Conservation (phyloP, 805 yeast species). For the Tetrapisispora phaffii region DNA sequence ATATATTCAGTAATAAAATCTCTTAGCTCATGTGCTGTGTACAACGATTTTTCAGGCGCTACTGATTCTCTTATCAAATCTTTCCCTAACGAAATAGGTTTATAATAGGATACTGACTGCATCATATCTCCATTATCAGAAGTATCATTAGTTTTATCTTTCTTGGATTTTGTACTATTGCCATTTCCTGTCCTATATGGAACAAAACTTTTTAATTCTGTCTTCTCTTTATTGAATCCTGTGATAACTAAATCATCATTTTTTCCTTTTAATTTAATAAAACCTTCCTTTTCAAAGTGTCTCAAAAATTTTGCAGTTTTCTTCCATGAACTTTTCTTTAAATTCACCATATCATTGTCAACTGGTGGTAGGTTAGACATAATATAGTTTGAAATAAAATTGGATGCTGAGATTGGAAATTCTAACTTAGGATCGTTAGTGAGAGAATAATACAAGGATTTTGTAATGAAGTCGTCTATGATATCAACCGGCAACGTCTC, state of each 20-base stretch:
- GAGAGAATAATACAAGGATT: constrained; percentile 63
- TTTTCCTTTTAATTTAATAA: constrained; percentile 67
- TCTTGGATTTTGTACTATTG: constrained; percentile 2
- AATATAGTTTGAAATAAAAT: constrained; percentile 61
- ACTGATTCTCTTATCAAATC: constrained; percentile 38
- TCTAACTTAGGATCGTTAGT: constrained; percentile 41
- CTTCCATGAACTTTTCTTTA: constrained; percentile 82
- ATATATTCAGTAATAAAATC: constrained; percentile 48
- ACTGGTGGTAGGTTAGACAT: constrained; percentile 65
- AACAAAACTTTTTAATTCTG: constrained; percentile 47
- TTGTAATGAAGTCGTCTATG: constrained; percentile 61
- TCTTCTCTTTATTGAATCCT: constrained; percentile 39
- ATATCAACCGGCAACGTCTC: constrained; percentile 46
- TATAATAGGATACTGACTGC: constrained; percentile 37
- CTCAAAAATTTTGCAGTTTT: constrained; percentile 78
- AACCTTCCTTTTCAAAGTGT: constrained; percentile 70
- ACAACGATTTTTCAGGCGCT: constrained; percentile 33
- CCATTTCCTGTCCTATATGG: constrained; percentile 42
- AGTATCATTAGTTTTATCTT: constrained; percentile 11
- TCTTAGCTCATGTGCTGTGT: constrained; percentile 47
- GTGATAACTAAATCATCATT: constrained; percentile 66
- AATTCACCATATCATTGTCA: constrained; percentile 41
- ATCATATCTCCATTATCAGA: constrained; percentile 24
- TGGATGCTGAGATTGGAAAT: constrained; percentile 63
- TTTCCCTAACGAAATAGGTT: constrained; percentile 44